A percentile compares a stretch with the other conserved stretches of the same genome.
phyloP scores from a whole-genome alignment of 345 rosid genomes.

The Camelina neglecta region DNA sequence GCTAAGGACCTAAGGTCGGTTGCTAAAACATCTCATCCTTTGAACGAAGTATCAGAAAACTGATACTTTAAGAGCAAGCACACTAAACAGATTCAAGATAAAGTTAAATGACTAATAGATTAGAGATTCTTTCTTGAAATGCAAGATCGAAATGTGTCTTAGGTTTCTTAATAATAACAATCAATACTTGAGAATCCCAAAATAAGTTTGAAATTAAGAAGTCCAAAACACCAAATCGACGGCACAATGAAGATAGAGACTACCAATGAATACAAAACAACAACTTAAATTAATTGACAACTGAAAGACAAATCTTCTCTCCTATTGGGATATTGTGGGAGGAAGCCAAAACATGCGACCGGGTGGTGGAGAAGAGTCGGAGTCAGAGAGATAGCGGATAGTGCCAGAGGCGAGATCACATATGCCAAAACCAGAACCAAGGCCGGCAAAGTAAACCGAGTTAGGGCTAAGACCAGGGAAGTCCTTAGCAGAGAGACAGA shows the following conservation, averaged over 20 bases:
- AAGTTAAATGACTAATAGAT: background rate
- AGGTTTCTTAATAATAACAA: background rate
- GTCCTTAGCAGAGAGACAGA: background rate
- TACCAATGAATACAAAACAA: background rate
- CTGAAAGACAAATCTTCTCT: background rate
- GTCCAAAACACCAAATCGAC: background rate
- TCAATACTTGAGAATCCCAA: background rate
- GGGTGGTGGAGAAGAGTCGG: background rate
- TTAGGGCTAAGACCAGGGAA: slow-evolving; percentile 14
- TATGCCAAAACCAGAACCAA: slow-evolving; percentile 2
- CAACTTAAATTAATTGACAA: no score
- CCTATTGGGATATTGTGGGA: slow-evolving; percentile 4
- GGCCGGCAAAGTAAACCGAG: slow-evolving; percentile 15
- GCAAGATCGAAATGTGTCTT: background rate
- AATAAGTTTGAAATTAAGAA: background rate
- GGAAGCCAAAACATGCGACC: slow-evolving; percentile 9
- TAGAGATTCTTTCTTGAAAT: background rate
- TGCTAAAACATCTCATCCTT: background rate
- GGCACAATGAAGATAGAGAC: background rate
- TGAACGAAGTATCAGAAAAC: background rate
- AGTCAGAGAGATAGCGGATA: background rate
- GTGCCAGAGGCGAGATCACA: slow-evolving; percentile 15
- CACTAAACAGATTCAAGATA: background rate
- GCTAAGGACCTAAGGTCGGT: background rate
- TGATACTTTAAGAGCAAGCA: background rate